Conservation (phyloP, 192 early-diverging fungal species). For the Endogone sp. region DNA sequence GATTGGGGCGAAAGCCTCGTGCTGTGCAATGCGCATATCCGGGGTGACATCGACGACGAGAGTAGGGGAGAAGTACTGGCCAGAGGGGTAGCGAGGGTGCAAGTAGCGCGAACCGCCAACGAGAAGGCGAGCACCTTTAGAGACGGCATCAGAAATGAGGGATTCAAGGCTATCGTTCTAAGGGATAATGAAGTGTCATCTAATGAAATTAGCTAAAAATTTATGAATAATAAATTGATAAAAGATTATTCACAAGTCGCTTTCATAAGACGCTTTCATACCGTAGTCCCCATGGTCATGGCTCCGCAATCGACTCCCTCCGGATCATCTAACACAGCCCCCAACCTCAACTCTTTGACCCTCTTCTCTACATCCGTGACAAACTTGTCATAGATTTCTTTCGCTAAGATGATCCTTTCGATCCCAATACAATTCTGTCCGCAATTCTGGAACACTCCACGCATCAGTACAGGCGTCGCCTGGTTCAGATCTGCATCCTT, state of each 20-base stretch:
- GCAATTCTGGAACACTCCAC: slow-evolving; percentile 82
- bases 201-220: not conserved
- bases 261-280: too few species aligned
- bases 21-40: slow-evolving; percentile 70
- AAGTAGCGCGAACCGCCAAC: slow-evolving; percentile 61
- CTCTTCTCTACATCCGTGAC: slow-evolving; percentile 57
- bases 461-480: slow-evolving; percentile 69
- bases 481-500: slow-evolving; percentile 67
- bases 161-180: slow-evolving; percentile 53
- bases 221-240: not conserved
- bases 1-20: slow-evolving; percentile 80
- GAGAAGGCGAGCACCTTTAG: slow-evolving; percentile 69
- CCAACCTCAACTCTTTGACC: slow-evolving; percentile 62
- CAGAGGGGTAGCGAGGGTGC: slow-evolving; percentile 69
- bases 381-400: slow-evolving; percentile 60
- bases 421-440: slow-evolving; percentile 92
- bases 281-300: slow-evolving; percentile 71
- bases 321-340: slow-evolving; percentile 62
- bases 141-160: slow-evolving; percentile 71
- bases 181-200: too few species aligned
- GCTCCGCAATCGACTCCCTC: slow-evolving; percentile 76
- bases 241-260: too few species aligned
- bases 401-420: slow-evolving; percentile 79
- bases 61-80: slow-evolving; percentile 81
- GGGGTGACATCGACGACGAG: slow-evolving; percentile 74